Percentiles rank a stretch among this genome's conserved stretches.
phyloP scores from a whole-genome alignment of 2,329 filamentous ascomycete genomes.

The Chrysosporium queenslandicum region DNA sequence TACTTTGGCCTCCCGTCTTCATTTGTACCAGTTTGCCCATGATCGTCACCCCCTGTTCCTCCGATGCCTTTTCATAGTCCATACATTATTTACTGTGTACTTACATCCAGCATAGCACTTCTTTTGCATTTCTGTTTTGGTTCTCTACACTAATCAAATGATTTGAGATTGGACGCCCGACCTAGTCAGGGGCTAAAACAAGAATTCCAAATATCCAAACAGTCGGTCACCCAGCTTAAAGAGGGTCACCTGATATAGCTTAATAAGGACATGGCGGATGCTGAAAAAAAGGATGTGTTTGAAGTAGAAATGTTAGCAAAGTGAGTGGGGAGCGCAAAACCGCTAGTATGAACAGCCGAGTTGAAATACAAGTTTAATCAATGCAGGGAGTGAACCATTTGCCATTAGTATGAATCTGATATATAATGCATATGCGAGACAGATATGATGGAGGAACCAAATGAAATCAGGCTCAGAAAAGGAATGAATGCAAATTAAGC shows the following conservation, averaged over 20 bases:
- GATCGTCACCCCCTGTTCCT: not conserved
- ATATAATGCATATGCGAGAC: constrained; percentile 7
- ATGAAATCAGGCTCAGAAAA: not conserved
- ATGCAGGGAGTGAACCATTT: not conserved
- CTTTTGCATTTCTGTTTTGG: not conserved
- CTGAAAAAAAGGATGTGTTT: no score
- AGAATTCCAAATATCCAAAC: no score
- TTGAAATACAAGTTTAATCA: no score
- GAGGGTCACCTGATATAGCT: no score
- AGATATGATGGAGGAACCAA: not conserved
- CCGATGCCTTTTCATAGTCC: not conserved
- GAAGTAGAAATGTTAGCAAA: no score
- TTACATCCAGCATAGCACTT: constrained; percentile 3
- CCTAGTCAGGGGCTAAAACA: no score
- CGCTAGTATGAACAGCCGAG: no score
- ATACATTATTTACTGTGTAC: not conserved
- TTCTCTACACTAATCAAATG: not conserved
- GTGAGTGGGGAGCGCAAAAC: no score
- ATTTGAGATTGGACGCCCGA: no score
- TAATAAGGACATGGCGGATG: no score
- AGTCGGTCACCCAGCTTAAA: no score
- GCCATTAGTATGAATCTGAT: constrained; percentile 9
- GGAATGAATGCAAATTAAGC: not conserved
- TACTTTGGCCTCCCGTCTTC: not conserved
- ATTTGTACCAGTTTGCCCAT: not conserved